Base-by-base conservation (phyloP, 2,329 filamentous ascomycete genomes). In the Phaeosphaeriaceae sp. region DNA sequence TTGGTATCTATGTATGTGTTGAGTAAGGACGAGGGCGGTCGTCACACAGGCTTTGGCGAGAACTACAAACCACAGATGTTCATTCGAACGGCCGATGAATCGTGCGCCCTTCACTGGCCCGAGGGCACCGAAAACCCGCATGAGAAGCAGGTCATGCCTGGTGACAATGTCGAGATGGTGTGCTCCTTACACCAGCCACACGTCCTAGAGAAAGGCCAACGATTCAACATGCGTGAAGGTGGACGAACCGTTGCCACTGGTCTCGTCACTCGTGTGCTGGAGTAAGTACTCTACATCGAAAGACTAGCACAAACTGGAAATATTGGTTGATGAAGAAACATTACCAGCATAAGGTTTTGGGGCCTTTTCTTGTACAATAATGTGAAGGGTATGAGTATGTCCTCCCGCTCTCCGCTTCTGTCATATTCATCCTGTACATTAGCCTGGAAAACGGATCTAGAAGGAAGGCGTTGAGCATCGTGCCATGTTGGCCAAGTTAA, bases 101-200 rank as follows among this genome's bases (percentile, higher is more conserved):
- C 85, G 48, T 88, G 89, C 69, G 82, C 87, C 49, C 84, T 99
- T 67, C 86, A 82, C 73, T 97, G 93, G 87, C 91, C 92, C 46
- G 92, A 94, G 68, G 89, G 88, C 56, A 88, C 83, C 56, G 87
- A 88, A 75, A 87, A 93, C 66, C 77, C 82, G 52, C 74, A 81
- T 58, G 79, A 79, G 76, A 92, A 90, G 83, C 89, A 92, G 81
- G 87, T 97, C 77, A 95, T 96, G 92, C 94, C 94, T 43, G 94
- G 94, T 76, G 94, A 99, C 84, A 99, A 99, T 78, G 86, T 96
- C 63, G 94, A 99, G 83, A 97, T 99, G 92, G 80, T 94, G 60
- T 89, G 92, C 74, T 85, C 88, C 67, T 87, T 96, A 71, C 85
- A 91, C 77, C 81, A 89, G 77, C 90, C 93, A 57, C 85, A 95